Conservation (phyloP, 495 filamentous ascomycete genomes). For the Hypoxylon rickii region DNA sequence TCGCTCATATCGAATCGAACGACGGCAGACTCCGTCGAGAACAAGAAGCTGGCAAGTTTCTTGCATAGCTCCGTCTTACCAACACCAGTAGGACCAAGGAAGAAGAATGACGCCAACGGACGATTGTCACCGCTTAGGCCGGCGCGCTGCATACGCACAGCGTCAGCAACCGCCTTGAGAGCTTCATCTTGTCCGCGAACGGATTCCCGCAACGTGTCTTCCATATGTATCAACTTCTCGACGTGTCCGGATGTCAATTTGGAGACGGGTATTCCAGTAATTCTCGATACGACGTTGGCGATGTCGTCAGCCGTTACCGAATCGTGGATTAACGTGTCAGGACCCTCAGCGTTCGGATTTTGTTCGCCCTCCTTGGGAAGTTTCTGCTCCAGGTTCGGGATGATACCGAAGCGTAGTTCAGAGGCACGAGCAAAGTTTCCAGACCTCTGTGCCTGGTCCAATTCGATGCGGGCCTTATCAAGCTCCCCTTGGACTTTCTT, state of each 20-base stretch:
- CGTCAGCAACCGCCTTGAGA: conserved; percentile 85
- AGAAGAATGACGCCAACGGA: conserved; percentile 94
- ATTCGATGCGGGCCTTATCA: conserved; percentile 79
- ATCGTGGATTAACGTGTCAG: conserved; percentile 79
- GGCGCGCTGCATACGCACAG: conserved; percentile 91
- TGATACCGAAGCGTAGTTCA: conserved; percentile 83
- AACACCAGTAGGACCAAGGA: conserved; percentile 93
- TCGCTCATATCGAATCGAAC: conserved; percentile 97
- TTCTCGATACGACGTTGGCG: conserved; percentile 82
- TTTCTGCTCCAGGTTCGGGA: conserved; percentile 77
- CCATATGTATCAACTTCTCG: conserved; percentile 92
- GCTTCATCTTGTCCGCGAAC: conserved; percentile 95
- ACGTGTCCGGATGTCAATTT: conserved; percentile 92
- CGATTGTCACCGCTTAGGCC: conserved; percentile 90
- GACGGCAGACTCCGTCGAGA: conserved; percentile 87
- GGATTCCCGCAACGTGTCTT: conserved; percentile 81
- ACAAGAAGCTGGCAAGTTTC: conserved; percentile 89
- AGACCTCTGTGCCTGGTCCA: conserved; percentile 85
- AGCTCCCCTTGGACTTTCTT: conserved; percentile 85
- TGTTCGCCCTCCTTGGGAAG: conserved; percentile 75
- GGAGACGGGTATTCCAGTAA: conserved; percentile 89
- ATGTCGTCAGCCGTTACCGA: conserved; percentile 94
- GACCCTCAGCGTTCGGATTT: conserved; percentile 41
- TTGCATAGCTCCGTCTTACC: conserved; percentile 98
- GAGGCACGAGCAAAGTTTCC: conserved; percentile 91